Base-by-base conservation (phyloP, 345 rosid genomes). In the Conringia planisiliqua region DNA sequence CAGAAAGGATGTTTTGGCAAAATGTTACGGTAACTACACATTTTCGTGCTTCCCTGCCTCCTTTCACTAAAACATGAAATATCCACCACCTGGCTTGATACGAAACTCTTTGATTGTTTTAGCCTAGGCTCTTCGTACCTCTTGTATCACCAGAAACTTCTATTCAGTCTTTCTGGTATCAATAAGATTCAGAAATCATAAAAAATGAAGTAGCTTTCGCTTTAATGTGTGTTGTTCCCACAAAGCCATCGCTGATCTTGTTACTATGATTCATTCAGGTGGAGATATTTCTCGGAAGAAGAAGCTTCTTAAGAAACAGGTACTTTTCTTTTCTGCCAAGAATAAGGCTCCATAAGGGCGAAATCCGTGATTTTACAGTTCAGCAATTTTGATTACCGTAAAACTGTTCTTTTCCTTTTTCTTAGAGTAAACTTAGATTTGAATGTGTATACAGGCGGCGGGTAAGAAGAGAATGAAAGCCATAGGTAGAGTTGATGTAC, bases 381-480 rank as follows among this genome's bases (percentile, higher is more conserved):
- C 35, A 22, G 46, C 29, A 0, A 8, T 24, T 27, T 57, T 0
- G 6, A 0, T 42, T 35, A n/a, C 11, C 29, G 10, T 12, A 39
- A 39, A 9, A 40, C n/a, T 14, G 27, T 13, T 8, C 5, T 27
- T 7, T 46, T 13, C 2, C 8, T 32, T 17, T 2, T 54, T 9
- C 4, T 4, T 24, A 17, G 0, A 1, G 16, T 26, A 1, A 57
- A 8, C 16, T 3, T 71, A 48, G 20, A n/a, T 32, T 9, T 0
- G 17, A 3, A 65, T 70, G 51, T 65, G n/a, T 29, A 29, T 44
- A 17, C 83, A 94, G 97, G 97, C 99, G 65, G 99, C 74, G 78
- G 99, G 99, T 69, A 95, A 95, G 93, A 95, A 90, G 79, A 83
- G 99, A 85, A 95, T 95, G 99, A 95, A 95, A 83, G 83, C 97